Conservation (phyloP, 2,329 filamentous ascomycete genomes). For the Xylariaceae sp. region DNA sequence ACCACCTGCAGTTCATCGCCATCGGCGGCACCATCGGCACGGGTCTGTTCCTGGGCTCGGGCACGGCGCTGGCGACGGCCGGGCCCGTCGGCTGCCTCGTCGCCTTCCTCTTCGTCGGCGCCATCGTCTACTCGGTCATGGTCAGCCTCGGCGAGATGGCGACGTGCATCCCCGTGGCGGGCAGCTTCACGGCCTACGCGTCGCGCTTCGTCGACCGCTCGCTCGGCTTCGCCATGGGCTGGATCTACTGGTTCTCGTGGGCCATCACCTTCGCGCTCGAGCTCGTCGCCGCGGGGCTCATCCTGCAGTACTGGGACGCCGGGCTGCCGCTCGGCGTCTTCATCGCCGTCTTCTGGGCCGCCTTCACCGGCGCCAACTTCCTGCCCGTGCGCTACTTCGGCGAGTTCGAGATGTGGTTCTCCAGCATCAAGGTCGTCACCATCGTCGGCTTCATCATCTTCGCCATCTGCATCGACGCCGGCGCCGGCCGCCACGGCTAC, state of each 20-base stretch:
- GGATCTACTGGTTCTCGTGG: conserved; percentile 78
- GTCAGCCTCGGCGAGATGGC: conserved; percentile 64
- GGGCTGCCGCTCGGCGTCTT: conserved; percentile 60
- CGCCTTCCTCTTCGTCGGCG: conserved; percentile 62
- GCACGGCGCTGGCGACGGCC: conserved; percentile 51
- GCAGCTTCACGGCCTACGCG: conserved; percentile 70
- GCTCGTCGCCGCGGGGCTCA: conserved; percentile 62
- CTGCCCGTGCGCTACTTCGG: conserved; percentile 66
- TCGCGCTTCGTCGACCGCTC: conserved; percentile 62
- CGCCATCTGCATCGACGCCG: conserved; percentile 66
- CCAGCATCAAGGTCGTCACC: conserved; percentile 68
- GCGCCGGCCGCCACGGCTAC: conserved; percentile 60
- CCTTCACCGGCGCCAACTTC: conserved; percentile 63
- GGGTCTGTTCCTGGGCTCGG: conserved; percentile 63
- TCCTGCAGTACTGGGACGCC: conserved; percentile 67
- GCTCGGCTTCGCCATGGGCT: conserved; percentile 70
- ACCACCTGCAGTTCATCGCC: conserved; percentile 30
- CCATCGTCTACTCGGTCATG: conserved; percentile 72
- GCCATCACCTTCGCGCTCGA: conserved; percentile 66
- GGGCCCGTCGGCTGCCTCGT: conserved; percentile 62
- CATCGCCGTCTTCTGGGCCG: conserved; percentile 64
- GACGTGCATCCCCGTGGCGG: conserved; percentile 68
- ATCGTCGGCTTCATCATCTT: conserved; percentile 72
- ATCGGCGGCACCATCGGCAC: conserved; percentile 60
- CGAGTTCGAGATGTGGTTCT: conserved; percentile 73